Evolutionary conservation across 441 rosid genomes (phyloP).

Genomic region (Pelargonium cotyledonis): DNA sequence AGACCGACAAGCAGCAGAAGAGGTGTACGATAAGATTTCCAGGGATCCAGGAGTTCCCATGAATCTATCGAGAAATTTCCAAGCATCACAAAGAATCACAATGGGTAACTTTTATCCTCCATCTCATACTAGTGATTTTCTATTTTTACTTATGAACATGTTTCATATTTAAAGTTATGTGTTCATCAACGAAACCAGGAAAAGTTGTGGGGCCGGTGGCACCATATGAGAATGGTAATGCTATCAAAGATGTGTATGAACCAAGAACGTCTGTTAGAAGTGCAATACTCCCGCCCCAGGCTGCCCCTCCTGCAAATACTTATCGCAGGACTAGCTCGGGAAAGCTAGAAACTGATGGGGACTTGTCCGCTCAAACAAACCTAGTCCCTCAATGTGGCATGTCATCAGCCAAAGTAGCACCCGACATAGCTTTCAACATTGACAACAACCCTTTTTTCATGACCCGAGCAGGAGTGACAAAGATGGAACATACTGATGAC

Average conservation of each 20-base stretch:
- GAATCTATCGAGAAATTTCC: slow-evolving; percentile 37
- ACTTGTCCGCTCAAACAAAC: slow-evolving; percentile 38
- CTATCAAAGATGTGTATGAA: slow-evolving; percentile 49
- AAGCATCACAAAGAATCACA: slow-evolving; percentile 55
- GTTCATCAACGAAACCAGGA: slow-evolving; percentile 55
- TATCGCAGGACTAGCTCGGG: slow-evolving; percentile 36
- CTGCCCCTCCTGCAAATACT: slow-evolving; percentile 33
- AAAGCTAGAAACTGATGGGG: slow-evolving; percentile 56
- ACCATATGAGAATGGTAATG: slow-evolving; percentile 47
- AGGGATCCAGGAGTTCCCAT: slow-evolving; percentile 40
- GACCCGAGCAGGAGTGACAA: slow-evolving; percentile 53
- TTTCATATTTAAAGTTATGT: slow-evolving; percentile 16
- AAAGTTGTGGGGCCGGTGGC: slow-evolving; percentile 57
- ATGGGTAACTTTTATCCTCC: slow-evolving; percentile 34
- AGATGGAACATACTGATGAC: slow-evolving; percentile 48
- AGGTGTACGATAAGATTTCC: slow-evolving; percentile 27
- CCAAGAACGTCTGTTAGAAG: slow-evolving; percentile 55
- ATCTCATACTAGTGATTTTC: slow-evolving; percentile 4
- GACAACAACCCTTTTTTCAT: slow-evolving; percentile 71
- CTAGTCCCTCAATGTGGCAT: slow-evolving; percentile 47
- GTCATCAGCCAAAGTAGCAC: slow-evolving; percentile 42
- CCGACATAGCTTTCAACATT: slow-evolving; percentile 69
- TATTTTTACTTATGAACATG: slow-evolving; percentile 5
- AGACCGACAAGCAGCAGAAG: slow-evolving; percentile 38
- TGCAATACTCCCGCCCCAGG: slow-evolving; percentile 37